Conservation (phyloP, 176 grass and related monocot genomes). For the Avena insularis region DNA sequence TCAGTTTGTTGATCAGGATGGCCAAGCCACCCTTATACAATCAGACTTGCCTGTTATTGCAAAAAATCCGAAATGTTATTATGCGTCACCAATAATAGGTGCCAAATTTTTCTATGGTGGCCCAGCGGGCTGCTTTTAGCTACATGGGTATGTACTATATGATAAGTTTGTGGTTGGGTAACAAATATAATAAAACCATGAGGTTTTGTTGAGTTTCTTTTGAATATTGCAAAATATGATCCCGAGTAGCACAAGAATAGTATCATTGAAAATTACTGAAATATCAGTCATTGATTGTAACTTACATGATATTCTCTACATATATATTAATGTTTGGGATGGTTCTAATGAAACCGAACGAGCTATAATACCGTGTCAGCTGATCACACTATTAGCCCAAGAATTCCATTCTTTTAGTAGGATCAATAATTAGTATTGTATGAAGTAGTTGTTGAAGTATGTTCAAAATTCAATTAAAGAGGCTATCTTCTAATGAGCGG, state of each 20-base stretch:
- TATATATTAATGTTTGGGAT: too few species aligned
- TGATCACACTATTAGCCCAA: too few species aligned
- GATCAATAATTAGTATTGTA: too few species aligned
- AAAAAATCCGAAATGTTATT: background rate
- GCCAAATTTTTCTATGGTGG: background rate
- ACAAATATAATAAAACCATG: background rate
- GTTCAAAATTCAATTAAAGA: too few species aligned
- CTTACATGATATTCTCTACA: too few species aligned
- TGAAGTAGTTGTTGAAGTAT: too few species aligned
- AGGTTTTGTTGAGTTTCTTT: background rate
- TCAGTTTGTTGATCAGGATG: background rate
- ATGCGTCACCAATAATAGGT: background rate
- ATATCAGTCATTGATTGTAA: too few species aligned
- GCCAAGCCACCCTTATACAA: background rate
- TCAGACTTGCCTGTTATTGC: background rate
- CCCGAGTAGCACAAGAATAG: background rate
- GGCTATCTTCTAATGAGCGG: too few species aligned
- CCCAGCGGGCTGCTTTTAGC: background rate
- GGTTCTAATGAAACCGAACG: too few species aligned
- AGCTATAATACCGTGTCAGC: too few species aligned
- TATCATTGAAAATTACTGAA: background rate
- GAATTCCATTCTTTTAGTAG: too few species aligned
- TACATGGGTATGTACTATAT: background rate
- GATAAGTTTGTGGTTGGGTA: background rate
- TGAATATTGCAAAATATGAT: background rate